Percentiles rank a stretch among this genome's conserved stretches.
Evolutionary conservation across 768 basidiomycete species (phyloP).

Genomic region (Russula virescens): DNA sequence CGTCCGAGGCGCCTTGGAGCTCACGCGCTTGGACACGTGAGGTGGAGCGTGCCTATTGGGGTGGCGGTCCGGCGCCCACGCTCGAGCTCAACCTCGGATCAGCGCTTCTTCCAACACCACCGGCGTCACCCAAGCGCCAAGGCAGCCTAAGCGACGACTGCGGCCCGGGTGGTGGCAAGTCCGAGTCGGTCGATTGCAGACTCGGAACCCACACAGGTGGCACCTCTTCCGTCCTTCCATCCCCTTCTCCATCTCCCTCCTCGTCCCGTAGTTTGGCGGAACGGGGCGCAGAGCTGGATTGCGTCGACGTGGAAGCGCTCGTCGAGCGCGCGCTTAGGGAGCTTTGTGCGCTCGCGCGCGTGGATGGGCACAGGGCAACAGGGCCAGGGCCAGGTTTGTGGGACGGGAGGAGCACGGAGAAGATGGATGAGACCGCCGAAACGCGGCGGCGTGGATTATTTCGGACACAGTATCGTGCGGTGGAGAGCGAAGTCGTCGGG

Average conservation of each 20-base stretch:
- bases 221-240: too few relatives aligned
- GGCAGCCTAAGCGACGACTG: too few relatives aligned
- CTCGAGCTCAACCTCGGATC: conserved; percentile 8
- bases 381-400: neutral
- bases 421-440: conserved; percentile 42
- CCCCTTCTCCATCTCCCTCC: neutral
- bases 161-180: neutral
- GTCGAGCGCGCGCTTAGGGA: conserved; percentile 39
- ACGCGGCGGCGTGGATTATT: conserved; percentile 44
- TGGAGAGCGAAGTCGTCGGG: conserved; percentile 79
- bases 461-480: conserved; percentile 77
- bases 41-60: conserved; percentile 85
- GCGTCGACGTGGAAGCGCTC: conserved; percentile 33
- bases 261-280: neutral
- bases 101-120: conserved; percentile 41
- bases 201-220: too few relatives aligned
- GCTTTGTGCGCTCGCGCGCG: conserved; percentile 30
- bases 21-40: conserved; percentile 75
- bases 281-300: neutral
- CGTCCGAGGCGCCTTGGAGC: conserved; percentile 60
- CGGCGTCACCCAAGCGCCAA: conserved; percentile 35
- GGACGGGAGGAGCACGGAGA: conserved; percentile 25
- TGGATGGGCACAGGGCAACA: neutral
- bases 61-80: conserved; percentile 26
- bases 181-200: too few relatives aligned